Conservation (phyloP, 148 eudicot genomes). For the Vaccinium darrowii region DNA sequence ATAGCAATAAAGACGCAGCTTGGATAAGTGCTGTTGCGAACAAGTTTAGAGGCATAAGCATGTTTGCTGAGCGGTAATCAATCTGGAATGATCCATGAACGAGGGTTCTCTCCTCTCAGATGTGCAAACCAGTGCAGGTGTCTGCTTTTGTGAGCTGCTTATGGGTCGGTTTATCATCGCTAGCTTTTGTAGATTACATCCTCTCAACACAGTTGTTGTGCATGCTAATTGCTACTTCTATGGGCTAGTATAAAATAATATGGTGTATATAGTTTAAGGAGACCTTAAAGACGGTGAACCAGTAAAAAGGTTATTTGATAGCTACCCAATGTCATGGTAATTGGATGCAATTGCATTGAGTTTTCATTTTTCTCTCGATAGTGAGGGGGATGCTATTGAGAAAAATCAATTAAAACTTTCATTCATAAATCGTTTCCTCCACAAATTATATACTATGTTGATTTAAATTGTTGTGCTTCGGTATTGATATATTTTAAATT, state of each 20-base stretch:
- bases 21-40: slow-evolving; percentile 83
- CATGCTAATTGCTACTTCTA: neutral
- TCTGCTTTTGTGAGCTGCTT: neutral
- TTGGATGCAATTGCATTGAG: neutral
- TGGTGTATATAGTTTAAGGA: neutral
- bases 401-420: neutral
- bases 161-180: neutral
- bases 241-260: neutral
- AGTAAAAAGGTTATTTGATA: neutral
- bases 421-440: too few relatives aligned
- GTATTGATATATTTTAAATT: too few relatives aligned
- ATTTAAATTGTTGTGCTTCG: too few relatives aligned
- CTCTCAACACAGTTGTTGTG: neutral
- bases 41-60: slow-evolving; percentile 54
- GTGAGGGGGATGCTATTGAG: neutral
- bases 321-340: neutral
- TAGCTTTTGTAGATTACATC: neutral
- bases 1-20: slow-evolving; percentile 60
- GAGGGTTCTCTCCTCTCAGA: neutral
- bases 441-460: too few relatives aligned
- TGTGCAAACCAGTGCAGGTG: neutral
- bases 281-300: neutral
- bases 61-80: neutral
- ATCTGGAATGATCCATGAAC: neutral
- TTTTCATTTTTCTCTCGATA: neutral